Conservation (phyloP, 225 moss, liverwort and hornwort species). For the Climacium dendroides region DNA sequence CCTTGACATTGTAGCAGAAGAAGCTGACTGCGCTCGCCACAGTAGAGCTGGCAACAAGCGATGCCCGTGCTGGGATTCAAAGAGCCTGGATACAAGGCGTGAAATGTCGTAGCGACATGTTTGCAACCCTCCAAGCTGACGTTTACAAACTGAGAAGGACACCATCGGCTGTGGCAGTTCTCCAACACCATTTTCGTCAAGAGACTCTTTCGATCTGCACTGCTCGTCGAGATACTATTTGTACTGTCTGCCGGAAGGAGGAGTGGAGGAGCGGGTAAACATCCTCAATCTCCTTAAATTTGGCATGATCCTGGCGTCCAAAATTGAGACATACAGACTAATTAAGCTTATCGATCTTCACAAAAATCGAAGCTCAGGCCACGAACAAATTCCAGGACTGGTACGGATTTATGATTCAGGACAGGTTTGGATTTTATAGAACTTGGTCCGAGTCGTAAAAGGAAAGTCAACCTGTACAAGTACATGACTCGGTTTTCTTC, state of each 20-base stretch:
- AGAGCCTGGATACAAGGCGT: not conserved
- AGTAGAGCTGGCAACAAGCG: not conserved
- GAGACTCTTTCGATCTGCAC: not conserved
- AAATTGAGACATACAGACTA: too few species aligned
- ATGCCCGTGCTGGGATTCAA: not conserved
- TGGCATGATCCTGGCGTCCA: too few species aligned
- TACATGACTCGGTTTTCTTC: not conserved
- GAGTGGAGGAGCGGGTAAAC: not conserved
- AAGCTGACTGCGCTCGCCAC: not conserved
- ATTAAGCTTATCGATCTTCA: not conserved
- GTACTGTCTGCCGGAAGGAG: not conserved
- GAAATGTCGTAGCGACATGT: not conserved
- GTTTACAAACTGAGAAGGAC: not conserved
- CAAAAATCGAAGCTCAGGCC: too few species aligned
- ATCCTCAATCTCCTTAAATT: not conserved
- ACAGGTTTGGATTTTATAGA: not conserved
- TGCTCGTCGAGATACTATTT: too few species aligned
- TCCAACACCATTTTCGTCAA: not conserved
- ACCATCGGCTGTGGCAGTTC: not conserved
- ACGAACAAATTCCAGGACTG: not conserved
- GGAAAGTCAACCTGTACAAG: not conserved
- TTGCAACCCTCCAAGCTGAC: not conserved
- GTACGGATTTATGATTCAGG: not conserved
- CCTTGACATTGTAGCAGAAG: not conserved
- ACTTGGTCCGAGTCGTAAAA: not conserved